A percentile compares a stretch with the other conserved stretches of the same genome.
Conservation (phyloP, 1,284 basidiomycete genomes). For the Austroboletus niveus region DNA sequence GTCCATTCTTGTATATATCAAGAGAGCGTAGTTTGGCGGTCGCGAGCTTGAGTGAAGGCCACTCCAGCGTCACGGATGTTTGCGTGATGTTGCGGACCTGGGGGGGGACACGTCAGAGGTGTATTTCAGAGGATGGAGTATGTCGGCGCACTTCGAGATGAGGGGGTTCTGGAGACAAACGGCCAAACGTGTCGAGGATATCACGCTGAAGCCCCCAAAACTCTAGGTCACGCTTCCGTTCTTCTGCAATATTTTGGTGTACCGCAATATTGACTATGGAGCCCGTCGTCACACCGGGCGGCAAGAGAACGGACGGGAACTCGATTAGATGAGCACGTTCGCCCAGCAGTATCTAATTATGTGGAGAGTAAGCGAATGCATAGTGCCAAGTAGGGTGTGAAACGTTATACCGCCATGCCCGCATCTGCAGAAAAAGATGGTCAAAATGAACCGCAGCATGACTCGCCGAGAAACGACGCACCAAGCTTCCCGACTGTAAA, state of each 20-base stretch:
- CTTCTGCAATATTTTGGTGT: conserved; percentile 79
- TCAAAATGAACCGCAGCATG: not conserved
- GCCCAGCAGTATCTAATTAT: conserved; percentile 77
- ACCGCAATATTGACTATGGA: conserved; percentile 96
- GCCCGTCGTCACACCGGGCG: conserved; percentile 85
- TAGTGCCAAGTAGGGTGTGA: conserved; percentile 1
- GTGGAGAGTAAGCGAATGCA: conserved; percentile 4
- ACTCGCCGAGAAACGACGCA: conserved; percentile 28
- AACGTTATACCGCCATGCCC: conserved; percentile 67
- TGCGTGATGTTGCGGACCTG: conserved; percentile 92
- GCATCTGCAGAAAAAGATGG: conserved; percentile 49
- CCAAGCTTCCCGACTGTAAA: conserved; percentile 76
- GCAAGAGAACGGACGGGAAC: conserved; percentile 90
- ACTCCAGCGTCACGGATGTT: conserved; percentile 91
- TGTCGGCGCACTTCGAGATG: conserved; percentile 52
- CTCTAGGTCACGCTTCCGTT: conserved; percentile 73
- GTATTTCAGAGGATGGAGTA: not conserved
- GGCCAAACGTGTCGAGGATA: conserved; percentile 77
- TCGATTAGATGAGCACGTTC: conserved; percentile 93
- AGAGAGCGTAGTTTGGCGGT: conserved; percentile 82
- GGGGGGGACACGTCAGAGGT: conserved; percentile 12
- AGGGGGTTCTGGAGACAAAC: conserved; percentile 68
- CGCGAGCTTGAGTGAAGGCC: conserved; percentile 84
- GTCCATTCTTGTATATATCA: conserved; percentile 88
- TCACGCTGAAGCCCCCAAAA: conserved; percentile 83